Conservation (phyloP, 192 early-diverging fungal species). For the Linnemannia zychae region DNA sequence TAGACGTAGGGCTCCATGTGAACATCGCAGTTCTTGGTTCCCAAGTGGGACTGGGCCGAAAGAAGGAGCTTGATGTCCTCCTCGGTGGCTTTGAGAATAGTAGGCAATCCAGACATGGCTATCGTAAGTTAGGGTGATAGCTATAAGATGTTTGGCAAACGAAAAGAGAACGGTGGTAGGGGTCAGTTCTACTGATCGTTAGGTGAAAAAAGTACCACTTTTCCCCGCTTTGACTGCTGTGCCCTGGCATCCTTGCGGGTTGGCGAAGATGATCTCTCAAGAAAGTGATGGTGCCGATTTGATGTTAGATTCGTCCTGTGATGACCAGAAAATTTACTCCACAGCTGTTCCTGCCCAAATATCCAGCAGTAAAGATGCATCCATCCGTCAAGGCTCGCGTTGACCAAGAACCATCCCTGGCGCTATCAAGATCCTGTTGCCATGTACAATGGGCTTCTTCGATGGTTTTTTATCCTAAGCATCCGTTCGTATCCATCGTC, state of each 20-base stretch:
- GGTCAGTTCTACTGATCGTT: not conserved
- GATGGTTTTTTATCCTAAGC: not conserved
- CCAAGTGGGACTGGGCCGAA: slow-evolving; percentile 97
- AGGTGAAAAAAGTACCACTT: not conserved
- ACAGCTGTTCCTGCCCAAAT: not conserved
- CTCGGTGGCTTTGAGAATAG: slow-evolving; percentile 80
- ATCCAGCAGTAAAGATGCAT: not conserved
- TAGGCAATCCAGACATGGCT: slow-evolving; percentile 64
- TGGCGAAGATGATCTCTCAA: not conserved
- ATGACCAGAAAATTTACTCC: not conserved
- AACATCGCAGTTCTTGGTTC: slow-evolving; percentile 96
- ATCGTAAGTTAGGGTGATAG: slow-evolving; percentile 58
- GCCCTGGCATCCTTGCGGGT: not conserved
- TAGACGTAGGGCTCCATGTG: slow-evolving; percentile 97
- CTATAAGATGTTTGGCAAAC: slow-evolving; percentile 15
- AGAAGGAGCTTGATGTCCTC: slow-evolving; percentile 96
- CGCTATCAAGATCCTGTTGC: not conserved
- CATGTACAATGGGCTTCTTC: not conserved
- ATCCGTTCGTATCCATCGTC: not conserved
- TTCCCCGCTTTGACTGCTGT: not conserved
- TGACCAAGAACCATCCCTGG: not conserved
- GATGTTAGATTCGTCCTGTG: slow-evolving; percentile 5
- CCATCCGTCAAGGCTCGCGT: not conserved
- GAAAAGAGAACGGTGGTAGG: not conserved
- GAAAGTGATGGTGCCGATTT: not conserved